A percentile compares a stretch with the other conserved stretches of the same genome.
Evolutionary conservation across 2,329 filamentous ascomycete species (phyloP).

Genomic region (Chaetoscypha palmicola): DNA sequence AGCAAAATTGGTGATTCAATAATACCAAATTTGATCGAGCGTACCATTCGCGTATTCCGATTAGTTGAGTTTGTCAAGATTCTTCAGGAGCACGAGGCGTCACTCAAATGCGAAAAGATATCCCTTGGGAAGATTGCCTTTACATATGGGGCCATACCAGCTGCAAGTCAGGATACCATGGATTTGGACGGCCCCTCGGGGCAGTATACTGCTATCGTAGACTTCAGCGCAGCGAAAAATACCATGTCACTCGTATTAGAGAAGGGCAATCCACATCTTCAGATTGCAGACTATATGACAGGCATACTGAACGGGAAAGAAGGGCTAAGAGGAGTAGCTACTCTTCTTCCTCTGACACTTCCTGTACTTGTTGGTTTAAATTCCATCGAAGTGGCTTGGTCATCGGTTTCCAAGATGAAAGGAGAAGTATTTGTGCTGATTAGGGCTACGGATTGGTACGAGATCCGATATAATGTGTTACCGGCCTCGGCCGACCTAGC

Average conservation of each 20-base stretch:
- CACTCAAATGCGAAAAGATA: slow-evolving; percentile 51
- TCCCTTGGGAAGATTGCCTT: slow-evolving; percentile 60
- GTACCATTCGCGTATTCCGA: slow-evolving; percentile 53
- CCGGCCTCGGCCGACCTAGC: slow-evolving; percentile 23
- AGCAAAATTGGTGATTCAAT: slow-evolving; percentile 27
- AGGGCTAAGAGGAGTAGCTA: slow-evolving; percentile 45
- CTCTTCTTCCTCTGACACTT: slow-evolving; percentile 52
- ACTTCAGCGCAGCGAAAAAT: slow-evolving; percentile 44
- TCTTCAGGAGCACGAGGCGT: slow-evolving; percentile 48
- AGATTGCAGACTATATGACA: slow-evolving; percentile 52
- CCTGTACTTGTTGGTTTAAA: slow-evolving; percentile 58
- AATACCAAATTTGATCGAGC: slow-evolving; percentile 25
- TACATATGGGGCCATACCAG: slow-evolving; percentile 45
- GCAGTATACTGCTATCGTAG: slow-evolving; percentile 48
- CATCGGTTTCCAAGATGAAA: slow-evolving; percentile 31
- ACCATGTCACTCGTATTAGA: slow-evolving; percentile 52
- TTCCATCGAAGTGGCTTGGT: slow-evolving; percentile 51
- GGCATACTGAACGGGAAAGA: slow-evolving; percentile 47
- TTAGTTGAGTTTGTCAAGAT: slow-evolving; percentile 64
- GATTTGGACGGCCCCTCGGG: slow-evolving; percentile 11
- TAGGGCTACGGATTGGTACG: slow-evolving; percentile 50
- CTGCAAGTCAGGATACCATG: slow-evolving; percentile 16
- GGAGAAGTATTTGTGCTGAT: slow-evolving; percentile 46
- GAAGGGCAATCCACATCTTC: slow-evolving; percentile 58
- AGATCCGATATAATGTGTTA: slow-evolving; percentile 45